Evolutionary conservation across 2,329 filamentous ascomycete species (phyloP), one percentile per base, ranked within the genome.

Genomic region (Exophiala oligosperma): DNA sequence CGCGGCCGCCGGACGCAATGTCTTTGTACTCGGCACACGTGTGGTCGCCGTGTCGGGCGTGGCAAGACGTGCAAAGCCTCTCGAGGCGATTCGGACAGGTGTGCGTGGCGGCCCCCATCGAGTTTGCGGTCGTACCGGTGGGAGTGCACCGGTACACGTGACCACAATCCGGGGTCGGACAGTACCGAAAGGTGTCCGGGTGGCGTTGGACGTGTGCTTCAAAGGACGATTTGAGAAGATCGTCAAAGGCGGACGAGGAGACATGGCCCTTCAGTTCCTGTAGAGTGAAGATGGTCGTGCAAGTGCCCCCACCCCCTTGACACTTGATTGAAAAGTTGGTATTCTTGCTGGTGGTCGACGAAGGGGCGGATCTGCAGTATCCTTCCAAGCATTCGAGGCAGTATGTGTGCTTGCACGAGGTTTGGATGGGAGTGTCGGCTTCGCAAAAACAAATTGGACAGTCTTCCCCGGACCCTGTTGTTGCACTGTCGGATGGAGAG

Each of bases 331-430:
- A 58, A 28, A 66, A 59, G 12, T 55, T 43, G 17, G 17, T 17
- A 17, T 47, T 50, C 28, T 62, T 64, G 49, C 54, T 57, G 11
- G 57, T 63, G 17, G 17, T 17, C 17, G 17, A 17, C 21, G 64
- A 60, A 37, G 56, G 43, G 21, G 57, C 54, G n/a, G 65, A 58
- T 52, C 51, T 61, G 54, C 63, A 68, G 48, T 58, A 69, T 68
- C 75, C 73, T 53, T 76, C 76, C 56, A 87, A 74, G 66, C 84
- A 87, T 38, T 80, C 77, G 54, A 77, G 74, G 71, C 84, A 87
- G 72, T 86, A 87, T 62, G 82, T 81, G 72, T 87, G 84, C 62
- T 86, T 82, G 71, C 84, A 87, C 11, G 61, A 56, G 6, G 65
- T 66, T 47, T 58, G 56, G 35, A 63, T 55, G 17, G 57, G 60